phyloP scores from a whole-genome alignment of 1,284 basidiomycete species.

The Mycosarcoma mackinlayi region DNA sequence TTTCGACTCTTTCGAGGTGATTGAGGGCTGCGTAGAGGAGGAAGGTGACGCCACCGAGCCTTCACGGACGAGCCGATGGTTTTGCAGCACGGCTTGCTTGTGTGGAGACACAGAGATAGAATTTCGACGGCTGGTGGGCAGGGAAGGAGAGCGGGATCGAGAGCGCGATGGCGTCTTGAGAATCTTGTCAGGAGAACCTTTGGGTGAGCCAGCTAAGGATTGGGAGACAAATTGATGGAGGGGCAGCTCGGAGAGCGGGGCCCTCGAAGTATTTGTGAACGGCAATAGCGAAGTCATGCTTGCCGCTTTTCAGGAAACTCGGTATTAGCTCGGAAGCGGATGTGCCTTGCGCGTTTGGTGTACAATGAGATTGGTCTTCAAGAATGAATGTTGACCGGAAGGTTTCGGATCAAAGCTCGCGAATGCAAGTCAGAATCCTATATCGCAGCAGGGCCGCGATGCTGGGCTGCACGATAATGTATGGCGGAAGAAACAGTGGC shows the following conservation, averaged over 20 bases:
- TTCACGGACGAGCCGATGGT: constrained; percentile 37
- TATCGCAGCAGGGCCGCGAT: too few relatives aligned
- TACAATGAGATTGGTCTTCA: too few relatives aligned
- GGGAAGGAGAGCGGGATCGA: constrained; percentile 38
- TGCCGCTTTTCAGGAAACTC: not conserved
- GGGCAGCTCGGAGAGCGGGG: constrained; percentile 35
- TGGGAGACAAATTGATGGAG: constrained; percentile 40
- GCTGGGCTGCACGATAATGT: too few relatives aligned
- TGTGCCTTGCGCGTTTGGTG: too few relatives aligned
- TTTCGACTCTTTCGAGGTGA: not conserved
- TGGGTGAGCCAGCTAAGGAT: constrained; percentile 32
- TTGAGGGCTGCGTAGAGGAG: constrained; percentile 10
- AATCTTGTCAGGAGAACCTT: constrained; percentile 13
- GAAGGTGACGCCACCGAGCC: constrained; percentile 31
- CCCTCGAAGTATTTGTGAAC: constrained; percentile 14
- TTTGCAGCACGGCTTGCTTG: constrained; percentile 43
- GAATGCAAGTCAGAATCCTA: too few relatives aligned
- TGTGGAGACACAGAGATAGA: constrained; percentile 44
- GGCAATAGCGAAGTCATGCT: constrained; percentile 21
- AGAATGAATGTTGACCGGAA: too few relatives aligned
- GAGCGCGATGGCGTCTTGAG: constrained; percentile 43
- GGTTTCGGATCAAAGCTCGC: too few relatives aligned
- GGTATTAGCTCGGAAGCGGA: not conserved
- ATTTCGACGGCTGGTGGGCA: constrained; percentile 24
- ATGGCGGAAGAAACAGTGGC: too few relatives aligned